Percentiles rank a stretch among this genome's conserved stretches.
Conservation (phyloP, 768 basidiomycete genomes). For the Terana coerulea region DNA sequence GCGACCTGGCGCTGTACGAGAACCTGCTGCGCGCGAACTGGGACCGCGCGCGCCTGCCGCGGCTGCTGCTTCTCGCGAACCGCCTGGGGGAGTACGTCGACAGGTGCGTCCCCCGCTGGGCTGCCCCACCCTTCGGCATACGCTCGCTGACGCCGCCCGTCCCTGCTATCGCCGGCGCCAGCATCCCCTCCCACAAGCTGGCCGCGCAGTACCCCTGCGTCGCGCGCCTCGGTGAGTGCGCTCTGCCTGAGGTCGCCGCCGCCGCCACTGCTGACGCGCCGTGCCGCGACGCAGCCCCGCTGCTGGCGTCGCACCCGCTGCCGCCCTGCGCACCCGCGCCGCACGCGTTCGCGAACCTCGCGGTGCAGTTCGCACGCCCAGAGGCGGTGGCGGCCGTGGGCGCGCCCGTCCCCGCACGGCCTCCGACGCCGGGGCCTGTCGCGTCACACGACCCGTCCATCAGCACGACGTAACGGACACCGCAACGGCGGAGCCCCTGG, state of each 20-base stretch:
- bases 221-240: slow-evolving; percentile 45
- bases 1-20: slow-evolving; percentile 70
- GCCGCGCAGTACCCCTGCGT: slow-evolving; percentile 50
- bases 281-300: slow-evolving; percentile 37
- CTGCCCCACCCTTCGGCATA: slow-evolving; percentile 5
- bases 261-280: slow-evolving; percentile 4
- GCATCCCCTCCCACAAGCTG: slow-evolving; percentile 50
- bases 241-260: slow-evolving; percentile 4
- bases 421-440: slow-evolving; percentile 6
- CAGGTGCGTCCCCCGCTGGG: slow-evolving; percentile 39
- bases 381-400: slow-evolving; percentile 21
- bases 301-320: slow-evolving; percentile 44
- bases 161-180: slow-evolving; percentile 24
- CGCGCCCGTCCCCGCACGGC: slow-evolving; percentile 26
- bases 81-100: slow-evolving; percentile 62
- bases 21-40: slow-evolving; percentile 60
- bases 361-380: slow-evolving; percentile 47
- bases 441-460: slow-evolving; percentile 8
- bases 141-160: slow-evolving; percentile 4
- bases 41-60: slow-evolving; percentile 40
- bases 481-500: too few relatives aligned
- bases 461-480: slow-evolving; percentile 5
- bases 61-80: slow-evolving; percentile 62
- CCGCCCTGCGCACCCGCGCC: slow-evolving; percentile 48
- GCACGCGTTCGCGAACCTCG: slow-evolving; percentile 65